Conservation (phyloP, 768 basidiomycete genomes). For the Rhodocollybia butyracea region DNA sequence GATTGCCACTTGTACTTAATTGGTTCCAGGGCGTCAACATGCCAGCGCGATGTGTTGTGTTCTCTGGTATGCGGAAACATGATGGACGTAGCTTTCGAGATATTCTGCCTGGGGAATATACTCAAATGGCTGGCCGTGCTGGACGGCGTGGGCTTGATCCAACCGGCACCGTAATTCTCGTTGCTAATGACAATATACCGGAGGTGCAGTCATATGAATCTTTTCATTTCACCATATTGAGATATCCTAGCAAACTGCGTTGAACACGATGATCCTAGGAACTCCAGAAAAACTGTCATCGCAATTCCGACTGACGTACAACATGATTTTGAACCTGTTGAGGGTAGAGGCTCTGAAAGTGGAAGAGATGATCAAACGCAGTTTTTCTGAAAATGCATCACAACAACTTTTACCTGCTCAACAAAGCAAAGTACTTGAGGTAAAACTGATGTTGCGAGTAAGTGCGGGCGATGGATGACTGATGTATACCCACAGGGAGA, state of each 20-base stretch:
- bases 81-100: constrained; percentile 92
- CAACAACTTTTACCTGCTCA: constrained; percentile 91
- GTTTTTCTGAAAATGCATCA: constrained; percentile 97
- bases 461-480: background rate
- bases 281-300: constrained; percentile 88
- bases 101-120: constrained; percentile 89
- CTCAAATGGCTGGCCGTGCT: constrained; percentile 98
- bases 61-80: constrained; percentile 92
- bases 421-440: constrained; percentile 83
- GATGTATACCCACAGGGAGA: constrained; percentile 53
- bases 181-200: constrained; percentile 79
- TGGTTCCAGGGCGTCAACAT: constrained; percentile 89
- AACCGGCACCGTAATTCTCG: constrained; percentile 93
- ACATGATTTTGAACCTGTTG: constrained; percentile 97
- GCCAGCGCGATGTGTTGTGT: constrained; percentile 97
- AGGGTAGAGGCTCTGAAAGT: constrained; percentile 94
- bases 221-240: background rate
- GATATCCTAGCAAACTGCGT: constrained; percentile 57
- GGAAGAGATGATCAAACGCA: constrained; percentile 99
- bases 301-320: constrained; percentile 97
- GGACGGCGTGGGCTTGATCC: constrained; percentile 93
- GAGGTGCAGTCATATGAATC: constrained; percentile 50
- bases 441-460: constrained; percentile 28
- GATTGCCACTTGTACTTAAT: background rate
- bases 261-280: constrained; percentile 93